Percentiles rank a stretch among this genome's conserved stretches.
These are phyloP conservation scores for Fragaria ananassa DNA, from an alignment of 306 rosid genomes.

Conservation along the genomic window DNA sequence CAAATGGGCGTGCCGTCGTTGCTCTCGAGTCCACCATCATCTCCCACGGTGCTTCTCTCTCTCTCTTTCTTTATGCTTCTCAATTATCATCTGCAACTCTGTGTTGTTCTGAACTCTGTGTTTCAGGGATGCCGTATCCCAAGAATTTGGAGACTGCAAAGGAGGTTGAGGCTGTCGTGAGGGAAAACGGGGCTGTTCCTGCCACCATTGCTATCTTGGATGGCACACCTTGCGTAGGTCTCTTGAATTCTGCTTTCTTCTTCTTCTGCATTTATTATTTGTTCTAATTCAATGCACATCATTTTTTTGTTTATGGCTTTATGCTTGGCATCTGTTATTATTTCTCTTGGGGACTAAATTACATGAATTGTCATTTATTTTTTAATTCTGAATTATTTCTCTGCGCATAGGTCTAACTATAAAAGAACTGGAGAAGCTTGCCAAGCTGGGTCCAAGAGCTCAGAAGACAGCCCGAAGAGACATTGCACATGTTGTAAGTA, in stretches of 20 bases:
- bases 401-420: slow-evolving; percentile 55
- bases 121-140: slow-evolving; percentile 90
- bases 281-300: neutral
- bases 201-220: slow-evolving; percentile 92
- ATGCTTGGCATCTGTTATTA: neutral
- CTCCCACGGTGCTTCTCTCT: slow-evolving; percentile 58
- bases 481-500: slow-evolving; percentile 83
- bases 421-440: slow-evolving; percentile 75
- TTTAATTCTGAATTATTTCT: neutral
- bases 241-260: slow-evolving; percentile 21
- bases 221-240: slow-evolving; percentile 85
- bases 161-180: slow-evolving; percentile 73
- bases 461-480: slow-evolving; percentile 94
- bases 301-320: too few species aligned
- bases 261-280: neutral
- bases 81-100: too few species aligned
- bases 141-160: slow-evolving; percentile 78
- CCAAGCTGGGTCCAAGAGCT: slow-evolving; percentile 64
- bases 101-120: neutral
- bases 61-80: neutral
- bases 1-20: slow-evolving; percentile 63
- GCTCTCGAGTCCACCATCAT: slow-evolving; percentile 94
- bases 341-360: neutral
- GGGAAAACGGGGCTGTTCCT: slow-evolving; percentile 84
- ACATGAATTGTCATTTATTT: neutral